Evolutionary conservation across 192 early-diverging fungal species (phyloP).

Genomic region (Entomortierella lignicola): DNA sequence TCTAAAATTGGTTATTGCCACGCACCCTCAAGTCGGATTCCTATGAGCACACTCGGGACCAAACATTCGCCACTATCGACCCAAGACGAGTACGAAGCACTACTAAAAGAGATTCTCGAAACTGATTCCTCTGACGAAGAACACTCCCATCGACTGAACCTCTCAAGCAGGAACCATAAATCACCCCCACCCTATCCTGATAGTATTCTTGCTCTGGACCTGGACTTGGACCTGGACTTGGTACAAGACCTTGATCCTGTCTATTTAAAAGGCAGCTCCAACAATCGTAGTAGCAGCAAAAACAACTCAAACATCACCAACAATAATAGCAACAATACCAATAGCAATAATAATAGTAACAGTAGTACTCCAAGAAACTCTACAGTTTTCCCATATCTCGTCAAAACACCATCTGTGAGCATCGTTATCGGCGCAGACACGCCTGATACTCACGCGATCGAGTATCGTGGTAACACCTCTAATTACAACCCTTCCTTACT

Average conservation of each 20-base stretch:
- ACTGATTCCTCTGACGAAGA: conserved; percentile 62
- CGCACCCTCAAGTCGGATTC: conserved; percentile 15
- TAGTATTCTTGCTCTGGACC: conserved; percentile 16
- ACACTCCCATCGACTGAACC: conserved; percentile 22
- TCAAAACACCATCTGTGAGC: conserved; percentile 10
- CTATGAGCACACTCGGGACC: conserved; percentile 44
- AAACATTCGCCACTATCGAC: conserved; percentile 33
- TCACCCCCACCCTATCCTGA: not conserved
- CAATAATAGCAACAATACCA: conserved; percentile 7
- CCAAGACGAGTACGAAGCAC: conserved; percentile 62
- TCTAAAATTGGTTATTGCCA: not conserved
- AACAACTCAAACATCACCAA: not conserved
- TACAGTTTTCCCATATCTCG: not conserved
- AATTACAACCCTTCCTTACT: conserved; percentile 4
- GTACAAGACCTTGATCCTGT: conserved; percentile 8
- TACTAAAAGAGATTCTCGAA: conserved; percentile 66
- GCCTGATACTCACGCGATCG: not conserved
- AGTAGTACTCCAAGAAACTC: conserved; percentile 33
- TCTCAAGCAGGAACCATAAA: conserved; percentile 21
- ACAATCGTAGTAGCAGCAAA: not conserved
- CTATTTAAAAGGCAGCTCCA: not conserved
- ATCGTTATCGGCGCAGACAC: conserved; percentile 32
- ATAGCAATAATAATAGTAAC: conserved; percentile 11
- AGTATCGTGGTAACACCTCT: not conserved
- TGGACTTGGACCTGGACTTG: conserved; percentile 32